phyloP scores from a whole-genome alignment of 106 monocot species.

The Apostasia shenzhenica region DNA sequence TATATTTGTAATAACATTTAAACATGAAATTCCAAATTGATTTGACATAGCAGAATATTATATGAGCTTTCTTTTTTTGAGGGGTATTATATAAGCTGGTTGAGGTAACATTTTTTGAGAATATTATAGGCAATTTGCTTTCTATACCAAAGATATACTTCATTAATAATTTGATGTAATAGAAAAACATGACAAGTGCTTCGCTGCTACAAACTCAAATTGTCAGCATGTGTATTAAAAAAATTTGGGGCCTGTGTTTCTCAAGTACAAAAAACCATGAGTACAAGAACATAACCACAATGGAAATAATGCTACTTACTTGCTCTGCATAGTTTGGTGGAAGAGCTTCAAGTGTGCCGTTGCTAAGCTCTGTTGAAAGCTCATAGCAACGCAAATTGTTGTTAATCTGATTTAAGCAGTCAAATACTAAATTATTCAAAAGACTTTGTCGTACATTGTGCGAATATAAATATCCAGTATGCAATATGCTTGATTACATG shows the following conservation, averaged over 20 bases:
- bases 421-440: background rate
- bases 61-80: background rate
- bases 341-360: slow-evolving; percentile 85
- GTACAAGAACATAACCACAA: background rate
- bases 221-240: background rate
- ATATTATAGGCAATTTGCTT: background rate
- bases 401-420: slow-evolving; percentile 58
- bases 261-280: background rate
- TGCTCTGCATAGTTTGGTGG: slow-evolving; percentile 95
- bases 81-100: background rate
- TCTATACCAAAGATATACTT: background rate
- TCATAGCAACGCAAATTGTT: slow-evolving; percentile 97
- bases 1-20: no score
- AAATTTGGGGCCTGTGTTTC: background rate
- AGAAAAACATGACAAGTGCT: background rate
- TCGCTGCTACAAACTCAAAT: background rate
- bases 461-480: background rate
- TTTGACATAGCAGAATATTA: no score
- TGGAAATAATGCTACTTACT: slow-evolving; percentile 23
- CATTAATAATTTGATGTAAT: background rate
- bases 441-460: background rate
- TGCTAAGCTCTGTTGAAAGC: slow-evolving; percentile 88
- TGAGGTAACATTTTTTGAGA: background rate
- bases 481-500: slow-evolving; percentile 2
- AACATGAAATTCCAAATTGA: no score